A percentile compares a stretch with the other conserved stretches of the same genome.
These are phyloP conservation scores for Magnaporthiopsis poae DNA, from an alignment of 2,329 filamentous ascomycete genomes.

Conservation along the genomic window DNA sequence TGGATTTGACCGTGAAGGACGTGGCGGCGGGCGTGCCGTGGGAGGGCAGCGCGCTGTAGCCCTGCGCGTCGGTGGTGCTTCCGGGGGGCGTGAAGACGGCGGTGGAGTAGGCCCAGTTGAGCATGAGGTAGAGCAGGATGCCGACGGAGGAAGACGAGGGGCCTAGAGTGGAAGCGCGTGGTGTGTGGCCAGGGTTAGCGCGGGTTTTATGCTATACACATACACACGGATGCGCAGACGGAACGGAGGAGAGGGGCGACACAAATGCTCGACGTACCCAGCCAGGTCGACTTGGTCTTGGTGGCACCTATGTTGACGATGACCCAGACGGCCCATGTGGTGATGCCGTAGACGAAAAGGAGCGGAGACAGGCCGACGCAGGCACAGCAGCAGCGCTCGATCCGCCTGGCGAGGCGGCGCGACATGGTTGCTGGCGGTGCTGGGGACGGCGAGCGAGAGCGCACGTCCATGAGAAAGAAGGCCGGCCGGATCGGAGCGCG, in stretches of 20 bases:
- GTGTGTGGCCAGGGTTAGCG: background rate
- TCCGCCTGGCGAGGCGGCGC: slow-evolving; percentile 54
- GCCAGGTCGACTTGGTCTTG: slow-evolving; percentile 42
- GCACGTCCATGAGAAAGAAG: slow-evolving; percentile 7
- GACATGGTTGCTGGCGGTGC: slow-evolving; percentile 36
- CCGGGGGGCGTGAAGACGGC: slow-evolving; percentile 91
- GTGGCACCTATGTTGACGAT: slow-evolving; percentile 61
- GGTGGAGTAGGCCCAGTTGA: slow-evolving; percentile 82
- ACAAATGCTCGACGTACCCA: slow-evolving; percentile 36
- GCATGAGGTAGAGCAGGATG: slow-evolving; percentile 61
- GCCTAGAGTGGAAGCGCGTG: slow-evolving; percentile 28
- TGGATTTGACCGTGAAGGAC: slow-evolving; percentile 84
- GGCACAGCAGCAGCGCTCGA: slow-evolving; percentile 77
- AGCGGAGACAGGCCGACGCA: slow-evolving; percentile 77
- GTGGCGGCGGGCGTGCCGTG: slow-evolving; percentile 53
- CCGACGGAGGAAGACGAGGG: slow-evolving; percentile 51
- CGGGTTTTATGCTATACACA: background rate
- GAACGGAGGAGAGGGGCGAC: background rate
- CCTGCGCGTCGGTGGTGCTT: slow-evolving; percentile 51
- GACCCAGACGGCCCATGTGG: slow-evolving; percentile 91
- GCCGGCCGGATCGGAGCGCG: background rate
- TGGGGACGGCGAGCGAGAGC: slow-evolving; percentile 18
- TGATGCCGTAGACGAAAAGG: slow-evolving; percentile 75
- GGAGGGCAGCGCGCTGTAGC: slow-evolving; percentile 76
- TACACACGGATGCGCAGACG: background rate